These are phyloP conservation scores for Trifolium dubium DNA, from an alignment of 306 rosid species.

Conservation along the genomic window DNA sequence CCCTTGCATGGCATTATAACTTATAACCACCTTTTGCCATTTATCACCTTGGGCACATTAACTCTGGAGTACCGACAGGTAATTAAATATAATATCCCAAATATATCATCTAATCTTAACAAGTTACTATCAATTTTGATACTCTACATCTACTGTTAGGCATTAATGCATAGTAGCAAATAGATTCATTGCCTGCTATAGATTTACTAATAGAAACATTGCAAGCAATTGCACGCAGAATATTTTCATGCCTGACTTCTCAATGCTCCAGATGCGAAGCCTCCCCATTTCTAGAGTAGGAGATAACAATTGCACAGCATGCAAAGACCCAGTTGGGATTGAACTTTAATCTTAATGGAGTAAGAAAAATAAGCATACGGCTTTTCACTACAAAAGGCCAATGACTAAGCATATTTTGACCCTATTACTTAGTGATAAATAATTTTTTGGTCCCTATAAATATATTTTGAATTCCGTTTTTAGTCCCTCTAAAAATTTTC, in stretches of 20 bases:
- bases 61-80: not conserved
- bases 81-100: not conserved
- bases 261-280: constrained; percentile 8
- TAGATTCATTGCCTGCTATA: not conserved
- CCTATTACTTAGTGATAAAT: not conserved
- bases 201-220: constrained; percentile 16
- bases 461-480: too few species aligned
- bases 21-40: not conserved
- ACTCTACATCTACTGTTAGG: not conserved
- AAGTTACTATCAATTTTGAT: not conserved
- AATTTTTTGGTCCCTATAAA: too few species aligned
- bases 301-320: not conserved
- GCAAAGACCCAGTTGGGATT: not conserved
- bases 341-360: not conserved
- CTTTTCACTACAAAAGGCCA: not conserved
- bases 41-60: not conserved
- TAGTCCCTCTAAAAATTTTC: too few species aligned
- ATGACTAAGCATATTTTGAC: too few species aligned
- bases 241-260: constrained; percentile 12
- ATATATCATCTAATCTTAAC: constrained; percentile 8
- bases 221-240: not conserved
- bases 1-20: constrained; percentile 18
- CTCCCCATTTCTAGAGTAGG: constrained; percentile 10
- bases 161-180: constrained; percentile 1
- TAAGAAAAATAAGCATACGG: not conserved